Conservation (phyloP, 2,329 filamentous ascomycete species). For the Fusarium napiforme region DNA sequence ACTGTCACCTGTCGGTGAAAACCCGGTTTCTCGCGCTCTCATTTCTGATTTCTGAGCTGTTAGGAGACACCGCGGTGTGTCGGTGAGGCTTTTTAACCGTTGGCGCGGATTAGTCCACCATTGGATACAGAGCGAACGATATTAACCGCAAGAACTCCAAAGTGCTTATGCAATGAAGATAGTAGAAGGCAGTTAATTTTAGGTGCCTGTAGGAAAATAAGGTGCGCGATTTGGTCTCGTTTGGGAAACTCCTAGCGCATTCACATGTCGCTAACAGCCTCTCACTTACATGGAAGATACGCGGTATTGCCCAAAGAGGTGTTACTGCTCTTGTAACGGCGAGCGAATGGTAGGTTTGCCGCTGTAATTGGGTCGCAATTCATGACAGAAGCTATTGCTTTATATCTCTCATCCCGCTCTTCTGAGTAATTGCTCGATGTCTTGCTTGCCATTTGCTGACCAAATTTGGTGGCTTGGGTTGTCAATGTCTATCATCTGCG, state of each 20-base stretch:
- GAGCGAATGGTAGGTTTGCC: slow-evolving; percentile 19
- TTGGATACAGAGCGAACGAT: not conserved
- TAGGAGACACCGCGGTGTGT: slow-evolving; percentile 19
- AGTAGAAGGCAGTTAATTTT: not conserved
- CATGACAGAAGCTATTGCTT: slow-evolving; percentile 13
- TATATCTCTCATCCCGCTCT: slow-evolving; percentile 28
- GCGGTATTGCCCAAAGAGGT: slow-evolving; percentile 22
- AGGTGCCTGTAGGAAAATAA: not conserved
- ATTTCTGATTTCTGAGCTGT: not conserved
- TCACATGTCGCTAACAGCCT: slow-evolving; percentile 6
- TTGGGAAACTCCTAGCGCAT: slow-evolving; percentile 36
- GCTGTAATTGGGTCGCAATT: slow-evolving; percentile 37
- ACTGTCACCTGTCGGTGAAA: slow-evolving; percentile 14
- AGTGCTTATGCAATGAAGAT: not conserved
- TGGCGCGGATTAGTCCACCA: slow-evolving; percentile 12
- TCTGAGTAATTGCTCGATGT: slow-evolving; percentile 8
- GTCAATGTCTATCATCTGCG: not conserved
- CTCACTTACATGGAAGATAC: slow-evolving; percentile 1
- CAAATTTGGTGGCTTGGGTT: not conserved
- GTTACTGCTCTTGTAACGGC: not conserved
- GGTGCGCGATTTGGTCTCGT: slow-evolving; percentile 18
- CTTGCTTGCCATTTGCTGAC: slow-evolving; percentile 2
- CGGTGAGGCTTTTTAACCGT: slow-evolving; percentile 20
- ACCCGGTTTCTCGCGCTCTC: slow-evolving; percentile 39
- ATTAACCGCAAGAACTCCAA: not conserved